phyloP scores from a whole-genome alignment of 169 alveolate genomes.

The Plasmodium sp. region DNA sequence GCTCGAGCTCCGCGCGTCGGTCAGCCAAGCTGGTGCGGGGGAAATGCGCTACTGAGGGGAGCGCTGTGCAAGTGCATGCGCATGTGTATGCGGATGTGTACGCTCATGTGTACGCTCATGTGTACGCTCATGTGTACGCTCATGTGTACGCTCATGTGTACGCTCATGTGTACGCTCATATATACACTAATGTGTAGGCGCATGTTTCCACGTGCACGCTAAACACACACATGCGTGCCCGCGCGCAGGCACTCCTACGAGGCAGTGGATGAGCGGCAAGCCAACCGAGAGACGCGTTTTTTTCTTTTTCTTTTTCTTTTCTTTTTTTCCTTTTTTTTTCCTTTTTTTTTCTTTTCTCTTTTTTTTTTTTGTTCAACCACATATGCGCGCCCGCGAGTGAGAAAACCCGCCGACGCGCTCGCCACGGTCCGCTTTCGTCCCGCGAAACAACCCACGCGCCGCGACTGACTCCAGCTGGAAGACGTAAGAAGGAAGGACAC shows the following conservation, averaged over 20 bases:
- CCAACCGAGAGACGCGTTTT: not conserved
- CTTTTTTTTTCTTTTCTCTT: too few relatives aligned
- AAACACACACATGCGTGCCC: not conserved
- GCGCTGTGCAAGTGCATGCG: not conserved
- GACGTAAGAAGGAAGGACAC: constrained; percentile 12
- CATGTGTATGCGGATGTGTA: too few relatives aligned
- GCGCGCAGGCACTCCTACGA: not conserved
- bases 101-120: not conserved
- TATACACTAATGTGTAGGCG: not conserved
- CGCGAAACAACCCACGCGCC: not conserved
- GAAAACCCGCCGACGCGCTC: not conserved
- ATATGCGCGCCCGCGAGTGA: not conserved
- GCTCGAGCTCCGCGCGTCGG: not conserved
- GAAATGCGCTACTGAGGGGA: not conserved
- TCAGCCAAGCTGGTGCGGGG: not conserved
- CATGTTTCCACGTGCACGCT: too few relatives aligned
- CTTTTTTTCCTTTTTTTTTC: not conserved
- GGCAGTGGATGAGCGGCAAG: not conserved
- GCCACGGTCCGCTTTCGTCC: not conserved
- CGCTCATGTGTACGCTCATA: not conserved
- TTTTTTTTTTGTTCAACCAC: not conserved
- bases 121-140: not conserved
- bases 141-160: too few relatives aligned
- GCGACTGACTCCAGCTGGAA: not conserved
- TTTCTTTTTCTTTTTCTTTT: too few relatives aligned